Evolutionary conservation across 2,329 filamentous ascomycete species (phyloP), one percentile per base, ranked within the genome.

Genomic region (Epichloe scottii): DNA sequence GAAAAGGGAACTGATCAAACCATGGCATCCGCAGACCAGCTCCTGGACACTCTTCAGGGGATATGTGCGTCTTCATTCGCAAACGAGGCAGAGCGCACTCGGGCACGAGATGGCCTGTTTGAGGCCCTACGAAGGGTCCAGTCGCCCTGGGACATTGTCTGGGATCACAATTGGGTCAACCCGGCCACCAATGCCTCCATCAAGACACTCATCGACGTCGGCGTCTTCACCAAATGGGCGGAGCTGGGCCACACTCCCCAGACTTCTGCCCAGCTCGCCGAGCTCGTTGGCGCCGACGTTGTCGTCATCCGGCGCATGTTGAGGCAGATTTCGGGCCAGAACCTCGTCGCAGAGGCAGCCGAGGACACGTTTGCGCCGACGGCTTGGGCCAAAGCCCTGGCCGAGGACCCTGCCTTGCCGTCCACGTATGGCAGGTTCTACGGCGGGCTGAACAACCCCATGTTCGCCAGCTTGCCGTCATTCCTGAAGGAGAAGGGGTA

Each of bases 111-210:
- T 53, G 66, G 63, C 1, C 57, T 68, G 11, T 56, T 61, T 34
- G 50, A 60, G n/a, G 57, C 64, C 1, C 55, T 67, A 0, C 51
- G 61, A n/a, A 61, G 54, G 42, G 59, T 67, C 1, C 65, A 68
- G 51, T 63, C 61, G 23, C 68, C 67, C 0, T 70, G 67, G 65
- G 67, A 70, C 47, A 63, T 65, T 8, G 63, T 63, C 3, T 69
- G 66, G 64, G 64, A 68, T 17, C 66, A 70, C 26, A 62, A 59
- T 33, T 67, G 67, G 62, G 62, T 63, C 5, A 65, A 61, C 34
- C 53, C 54, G 2, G 58, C 60, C 0, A 68, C 64, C n/a, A 62
- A 63, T 41, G 62, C 62, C 3, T 61, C 62, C n/a, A 56, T 62
- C 52, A 69, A 67, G 50, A 66, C 65, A 1, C 59, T 70, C 30